These are phyloP conservation scores for Firmiana major DNA, from an alignment of 345 rosid species.

Conservation along the genomic window DNA sequence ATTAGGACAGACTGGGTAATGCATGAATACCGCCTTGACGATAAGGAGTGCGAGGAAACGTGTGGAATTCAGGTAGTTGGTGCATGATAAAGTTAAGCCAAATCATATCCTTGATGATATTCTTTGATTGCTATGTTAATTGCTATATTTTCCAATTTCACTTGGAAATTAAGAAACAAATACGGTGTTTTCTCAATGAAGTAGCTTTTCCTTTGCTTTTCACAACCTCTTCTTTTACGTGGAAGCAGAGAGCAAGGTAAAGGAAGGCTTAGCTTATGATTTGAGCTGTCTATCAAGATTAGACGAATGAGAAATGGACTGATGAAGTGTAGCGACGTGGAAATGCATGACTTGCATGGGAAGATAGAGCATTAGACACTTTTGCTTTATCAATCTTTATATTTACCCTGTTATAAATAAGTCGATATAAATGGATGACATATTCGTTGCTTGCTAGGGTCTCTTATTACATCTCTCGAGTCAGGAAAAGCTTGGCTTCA, in stretches of 20 bases:
- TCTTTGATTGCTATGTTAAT: too few relatives aligned
- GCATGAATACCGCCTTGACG: conserved; percentile 94
- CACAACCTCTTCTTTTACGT: not conserved
- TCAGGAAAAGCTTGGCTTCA: conserved; percentile 34
- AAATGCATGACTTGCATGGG: conserved; percentile 44
- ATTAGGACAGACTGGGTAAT: conserved; percentile 87
- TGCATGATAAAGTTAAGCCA: conserved; percentile 19
- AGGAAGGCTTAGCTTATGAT: not conserved
- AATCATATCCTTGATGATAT: not conserved
- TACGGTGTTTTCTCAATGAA: not conserved
- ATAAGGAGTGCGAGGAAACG: conserved; percentile 73
- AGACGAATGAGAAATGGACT: not conserved
- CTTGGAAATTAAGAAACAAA: not conserved
- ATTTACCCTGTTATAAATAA: not conserved
- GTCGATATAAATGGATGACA: conserved; percentile 17
- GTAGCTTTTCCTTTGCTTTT: not conserved
- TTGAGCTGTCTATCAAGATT: not conserved
- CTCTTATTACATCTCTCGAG: conserved; percentile 25
- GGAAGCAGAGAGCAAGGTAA: not conserved
- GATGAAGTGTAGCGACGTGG: conserved; percentile 19
- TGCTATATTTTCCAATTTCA: not conserved
- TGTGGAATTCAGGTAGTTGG: conserved; percentile 69
- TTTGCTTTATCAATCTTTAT: not conserved
- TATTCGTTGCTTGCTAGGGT: conserved; percentile 63
- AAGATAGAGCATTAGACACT: conserved; percentile 13